Evolutionary conservation across 768 basidiomycete genomes (phyloP).

Genomic region (Boletus rubropictus): DNA sequence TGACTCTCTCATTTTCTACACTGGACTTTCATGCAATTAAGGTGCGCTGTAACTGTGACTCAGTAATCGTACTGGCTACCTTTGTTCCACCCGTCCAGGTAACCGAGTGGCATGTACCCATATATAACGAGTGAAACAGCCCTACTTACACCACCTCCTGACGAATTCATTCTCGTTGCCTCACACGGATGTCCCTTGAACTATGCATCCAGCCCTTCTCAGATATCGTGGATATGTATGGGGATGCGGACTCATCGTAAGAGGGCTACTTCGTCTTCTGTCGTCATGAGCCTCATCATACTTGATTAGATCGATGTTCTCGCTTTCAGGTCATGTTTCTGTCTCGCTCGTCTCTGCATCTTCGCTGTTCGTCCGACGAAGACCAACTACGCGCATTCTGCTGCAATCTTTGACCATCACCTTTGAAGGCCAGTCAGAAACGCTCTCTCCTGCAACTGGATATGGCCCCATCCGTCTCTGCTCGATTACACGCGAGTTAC

Average conservation of each 20-base stretch:
- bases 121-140: conserved; percentile 23
- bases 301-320: conserved; percentile 67
- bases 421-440: conserved; percentile 85
- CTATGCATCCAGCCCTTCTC: conserved; percentile 58
- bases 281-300: conserved; percentile 3
- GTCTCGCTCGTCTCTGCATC: conserved; percentile 55
- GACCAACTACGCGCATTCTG: conserved; percentile 44
- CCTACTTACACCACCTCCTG: conserved; percentile 12
- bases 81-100: conserved; percentile 29
- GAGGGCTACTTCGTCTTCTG: conserved; percentile 21
- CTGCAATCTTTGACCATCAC: conserved; percentile 68
- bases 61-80: conserved; percentile 10
- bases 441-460: conserved; percentile 54
- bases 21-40: not conserved
- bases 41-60: not conserved
- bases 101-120: conserved; percentile 24
- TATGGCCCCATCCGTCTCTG: conserved; percentile 69
- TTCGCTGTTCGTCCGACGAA: conserved; percentile 49
- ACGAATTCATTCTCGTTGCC: conserved; percentile 11
- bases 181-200: conserved; percentile 56
- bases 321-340: conserved; percentile 76
- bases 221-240: conserved; percentile 61
- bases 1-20: not conserved
- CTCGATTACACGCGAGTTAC: conserved; percentile 57
- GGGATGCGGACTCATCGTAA: conserved; percentile 60